phyloP scores from a whole-genome alignment of 2,329 filamentous ascomycete genomes.

The Neurospora sp. region DNA sequence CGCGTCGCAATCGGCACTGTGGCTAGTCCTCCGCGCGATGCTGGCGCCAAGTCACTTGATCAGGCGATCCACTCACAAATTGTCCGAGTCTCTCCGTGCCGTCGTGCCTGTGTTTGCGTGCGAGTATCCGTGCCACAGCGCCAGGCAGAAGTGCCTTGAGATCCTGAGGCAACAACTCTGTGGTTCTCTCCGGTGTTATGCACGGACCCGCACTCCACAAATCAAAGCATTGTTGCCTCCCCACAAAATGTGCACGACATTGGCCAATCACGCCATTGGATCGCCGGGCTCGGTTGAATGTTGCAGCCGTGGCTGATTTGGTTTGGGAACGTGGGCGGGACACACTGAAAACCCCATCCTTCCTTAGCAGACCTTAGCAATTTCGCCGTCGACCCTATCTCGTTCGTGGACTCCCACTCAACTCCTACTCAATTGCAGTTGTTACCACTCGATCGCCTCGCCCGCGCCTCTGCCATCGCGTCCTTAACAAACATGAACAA shows the following conservation, averaged over 20 bases:
- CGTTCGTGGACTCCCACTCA: constrained; percentile 7
- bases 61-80: background rate
- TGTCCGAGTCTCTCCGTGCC: background rate
- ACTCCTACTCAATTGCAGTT: background rate
- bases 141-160: background rate
- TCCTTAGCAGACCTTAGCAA: constrained; percentile 21
- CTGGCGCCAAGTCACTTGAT: constrained; percentile 20
- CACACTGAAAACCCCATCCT: constrained; percentile 13
- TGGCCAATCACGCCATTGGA: background rate
- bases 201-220: background rate
- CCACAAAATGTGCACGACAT: background rate
- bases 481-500: constrained; percentile 38
- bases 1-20: constrained; percentile 14
- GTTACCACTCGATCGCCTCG: constrained; percentile 4
- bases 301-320: constrained; percentile 1
- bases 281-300: background rate
- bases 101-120: background rate
- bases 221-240: too few relatives aligned
- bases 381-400: constrained; percentile 12
- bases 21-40: constrained; percentile 13
- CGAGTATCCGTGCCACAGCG: background rate
- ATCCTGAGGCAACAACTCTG: constrained; percentile 1
- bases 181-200: background rate
- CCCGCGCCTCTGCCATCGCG: background rate
- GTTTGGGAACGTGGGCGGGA: background rate